Conservation (phyloP, 768 basidiomycete genomes). For the Tylopilus subfusipes region DNA sequence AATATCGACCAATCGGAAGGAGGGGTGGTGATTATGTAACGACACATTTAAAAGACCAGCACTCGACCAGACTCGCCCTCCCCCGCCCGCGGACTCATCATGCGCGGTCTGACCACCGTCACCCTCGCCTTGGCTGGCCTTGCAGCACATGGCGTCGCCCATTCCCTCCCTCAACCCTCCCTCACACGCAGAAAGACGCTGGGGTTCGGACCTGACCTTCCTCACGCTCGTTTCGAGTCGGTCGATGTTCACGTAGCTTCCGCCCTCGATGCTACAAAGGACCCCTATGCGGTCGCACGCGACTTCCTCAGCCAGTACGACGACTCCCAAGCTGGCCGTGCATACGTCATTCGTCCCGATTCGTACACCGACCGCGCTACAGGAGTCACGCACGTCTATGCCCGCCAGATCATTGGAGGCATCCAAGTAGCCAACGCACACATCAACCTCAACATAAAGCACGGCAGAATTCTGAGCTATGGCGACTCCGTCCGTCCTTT, state of each 20-base stretch:
- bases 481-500: conserved; percentile 71
- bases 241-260: conserved; percentile 37
- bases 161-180: conserved; percentile 25
- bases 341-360: conserved; percentile 68
- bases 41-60: conserved; percentile 11
- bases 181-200: conserved; percentile 70
- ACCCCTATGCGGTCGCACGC: conserved; percentile 61
- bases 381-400: conserved; percentile 87
- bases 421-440: conserved; percentile 88
- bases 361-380: conserved; percentile 85
- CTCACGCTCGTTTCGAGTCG: conserved; percentile 65
- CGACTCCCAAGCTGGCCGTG: conserved; percentile 32
- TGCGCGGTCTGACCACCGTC: conserved; percentile 66
- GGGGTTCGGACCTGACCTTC: conserved; percentile 79
- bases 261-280: conserved; percentile 37
- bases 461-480: conserved; percentile 78
- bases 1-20: conserved; percentile 20
- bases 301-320: conserved; percentile 50
- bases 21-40: conserved; percentile 21
- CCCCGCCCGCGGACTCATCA: conserved; percentile 24
- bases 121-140: conserved; percentile 59
- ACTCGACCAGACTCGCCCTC: not conserved
- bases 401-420: conserved; percentile 79
- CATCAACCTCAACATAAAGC: conserved; percentile 89
- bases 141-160: conserved; percentile 53